These are phyloP conservation scores for Acer negundo DNA, from an alignment of 345 rosid species.

Conservation along the genomic window DNA sequence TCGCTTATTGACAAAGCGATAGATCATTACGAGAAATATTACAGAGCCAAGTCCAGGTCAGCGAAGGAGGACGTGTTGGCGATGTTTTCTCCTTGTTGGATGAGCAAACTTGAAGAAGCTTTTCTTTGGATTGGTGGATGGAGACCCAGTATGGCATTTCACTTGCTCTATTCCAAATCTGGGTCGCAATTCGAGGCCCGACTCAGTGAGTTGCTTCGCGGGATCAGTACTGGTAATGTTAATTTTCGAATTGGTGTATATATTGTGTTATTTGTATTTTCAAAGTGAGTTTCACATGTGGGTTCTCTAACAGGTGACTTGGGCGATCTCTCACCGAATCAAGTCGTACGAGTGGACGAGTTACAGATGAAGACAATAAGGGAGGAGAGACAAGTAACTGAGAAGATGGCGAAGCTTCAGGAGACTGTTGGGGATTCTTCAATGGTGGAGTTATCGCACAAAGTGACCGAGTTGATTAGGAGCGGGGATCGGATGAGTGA, in stretches of 20 bases:
- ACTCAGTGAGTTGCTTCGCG: conserved; percentile 30
- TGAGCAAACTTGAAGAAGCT: conserved; percentile 43
- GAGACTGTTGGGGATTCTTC: conserved; percentile 45
- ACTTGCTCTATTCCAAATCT: conserved; percentile 51
- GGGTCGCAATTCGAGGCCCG: conserved; percentile 44
- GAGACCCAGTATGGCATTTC: conserved; percentile 54
- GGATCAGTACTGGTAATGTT: conserved; percentile 26
- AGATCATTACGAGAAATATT: conserved; percentile 50
- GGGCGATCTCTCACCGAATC: conserved; percentile 37
- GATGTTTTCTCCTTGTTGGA: conserved; percentile 52
- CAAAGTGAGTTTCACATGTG: too few relatives aligned
- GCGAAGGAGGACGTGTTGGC: conserved; percentile 22
- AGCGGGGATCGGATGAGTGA: background rate
- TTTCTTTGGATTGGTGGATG: conserved; percentile 61
- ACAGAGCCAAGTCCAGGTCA: conserved; percentile 31
- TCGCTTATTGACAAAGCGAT: conserved; percentile 28
- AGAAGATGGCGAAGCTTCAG: conserved; percentile 44
- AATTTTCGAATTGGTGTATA: too few relatives aligned
- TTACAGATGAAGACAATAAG: conserved; percentile 26
- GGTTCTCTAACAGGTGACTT: conserved; percentile 22
- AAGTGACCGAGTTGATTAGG: conserved; percentile 25
- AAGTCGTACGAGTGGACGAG: conserved; percentile 38
- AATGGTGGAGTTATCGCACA: conserved; percentile 48
- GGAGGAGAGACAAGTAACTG: conserved; percentile 41
- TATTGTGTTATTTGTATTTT: too few relatives aligned